These are phyloP conservation scores for Atalantia buxifolia DNA, from an alignment of 345 rosid genomes.

Conservation along the genomic window DNA sequence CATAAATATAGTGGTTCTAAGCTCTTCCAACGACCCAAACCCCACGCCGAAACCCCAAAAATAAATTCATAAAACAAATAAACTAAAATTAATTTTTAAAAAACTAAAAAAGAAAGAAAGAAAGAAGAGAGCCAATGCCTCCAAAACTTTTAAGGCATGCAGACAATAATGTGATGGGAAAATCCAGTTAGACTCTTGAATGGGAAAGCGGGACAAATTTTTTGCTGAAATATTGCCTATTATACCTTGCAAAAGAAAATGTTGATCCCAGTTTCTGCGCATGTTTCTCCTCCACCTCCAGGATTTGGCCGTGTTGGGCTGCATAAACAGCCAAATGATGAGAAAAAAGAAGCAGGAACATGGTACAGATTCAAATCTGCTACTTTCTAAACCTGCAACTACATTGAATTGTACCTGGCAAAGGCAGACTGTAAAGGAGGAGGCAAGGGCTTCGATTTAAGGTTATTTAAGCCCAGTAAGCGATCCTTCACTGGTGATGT, in stretches of 20 bases:
- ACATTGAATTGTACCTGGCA: constrained; percentile 53
- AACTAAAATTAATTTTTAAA: neutral
- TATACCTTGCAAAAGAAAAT: constrained; percentile 84
- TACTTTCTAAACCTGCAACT: neutral
- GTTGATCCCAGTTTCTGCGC: constrained; percentile 91
- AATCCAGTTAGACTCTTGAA: neutral
- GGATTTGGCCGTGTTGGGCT: constrained; percentile 96
- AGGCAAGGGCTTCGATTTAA: constrained; percentile 58
- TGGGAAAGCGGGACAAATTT: neutral
- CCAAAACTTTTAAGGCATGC: neutral
- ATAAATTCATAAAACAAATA: neutral
- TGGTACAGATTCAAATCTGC: constrained; percentile 6
- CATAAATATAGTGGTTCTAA: neutral
- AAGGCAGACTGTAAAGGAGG: constrained; percentile 82
- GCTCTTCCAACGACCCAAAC: neutral
- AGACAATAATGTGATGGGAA: neutral
- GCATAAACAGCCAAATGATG: constrained; percentile 16
- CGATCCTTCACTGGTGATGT: constrained; percentile 84
- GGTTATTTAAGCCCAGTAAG: constrained; percentile 48
- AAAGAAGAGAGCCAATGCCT: neutral
- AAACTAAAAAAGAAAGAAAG: neutral
- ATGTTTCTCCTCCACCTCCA: constrained; percentile 98
- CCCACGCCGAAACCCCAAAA: neutral
- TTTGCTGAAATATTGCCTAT: neutral
- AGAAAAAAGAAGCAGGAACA: constrained; percentile 11